These are phyloP conservation scores for Coniella vitis DNA, from an alignment of 2,329 filamentous ascomycete genomes.

Conservation along the genomic window DNA sequence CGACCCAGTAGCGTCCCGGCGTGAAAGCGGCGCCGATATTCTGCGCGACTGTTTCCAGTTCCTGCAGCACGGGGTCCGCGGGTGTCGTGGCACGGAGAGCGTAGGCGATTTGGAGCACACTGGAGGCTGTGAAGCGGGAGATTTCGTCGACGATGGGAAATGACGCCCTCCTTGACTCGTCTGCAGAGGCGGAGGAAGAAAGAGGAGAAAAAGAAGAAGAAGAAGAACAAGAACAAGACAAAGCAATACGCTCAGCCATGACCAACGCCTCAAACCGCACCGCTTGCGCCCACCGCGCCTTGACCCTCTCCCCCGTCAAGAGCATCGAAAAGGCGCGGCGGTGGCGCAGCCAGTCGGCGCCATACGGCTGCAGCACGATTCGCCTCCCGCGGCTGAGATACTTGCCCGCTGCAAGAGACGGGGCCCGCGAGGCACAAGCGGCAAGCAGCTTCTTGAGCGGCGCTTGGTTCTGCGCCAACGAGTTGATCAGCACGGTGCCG, in stretches of 20 bases:
- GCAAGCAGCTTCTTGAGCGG: slow-evolving; percentile 3
- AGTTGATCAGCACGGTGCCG: slow-evolving; percentile 13
- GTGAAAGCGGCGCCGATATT: slow-evolving; percentile 13
- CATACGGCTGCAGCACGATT: slow-evolving; percentile 11
- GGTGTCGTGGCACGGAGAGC: slow-evolving; percentile 8
- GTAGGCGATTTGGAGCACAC: slow-evolving; percentile 13
- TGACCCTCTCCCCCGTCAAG: slow-evolving; percentile 7
- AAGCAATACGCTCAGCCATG: slow-evolving; percentile 6
- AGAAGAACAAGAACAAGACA: no score
- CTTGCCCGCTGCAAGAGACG: slow-evolving; percentile 11
- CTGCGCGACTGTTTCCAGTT: not conserved
- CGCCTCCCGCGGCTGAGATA: slow-evolving; percentile 11
- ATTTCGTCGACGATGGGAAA: slow-evolving; percentile 8
- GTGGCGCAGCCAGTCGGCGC: slow-evolving; percentile 8
- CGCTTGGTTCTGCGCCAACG: slow-evolving; percentile 2
- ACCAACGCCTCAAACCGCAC: slow-evolving; percentile 11
- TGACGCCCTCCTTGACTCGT: no score
- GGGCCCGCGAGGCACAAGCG: slow-evolving; percentile 6
- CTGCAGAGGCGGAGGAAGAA: no score
- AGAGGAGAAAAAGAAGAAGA: no score
- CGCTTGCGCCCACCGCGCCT: slow-evolving; percentile 1
- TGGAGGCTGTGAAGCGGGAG: slow-evolving; percentile 14
- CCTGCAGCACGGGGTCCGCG: slow-evolving; percentile 1
- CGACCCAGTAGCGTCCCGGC: slow-evolving; percentile 10
- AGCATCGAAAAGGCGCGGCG: slow-evolving; percentile 7